phyloP scores from a whole-genome alignment of 257 asterid genomes.

The Anisodus tanguticus region DNA sequence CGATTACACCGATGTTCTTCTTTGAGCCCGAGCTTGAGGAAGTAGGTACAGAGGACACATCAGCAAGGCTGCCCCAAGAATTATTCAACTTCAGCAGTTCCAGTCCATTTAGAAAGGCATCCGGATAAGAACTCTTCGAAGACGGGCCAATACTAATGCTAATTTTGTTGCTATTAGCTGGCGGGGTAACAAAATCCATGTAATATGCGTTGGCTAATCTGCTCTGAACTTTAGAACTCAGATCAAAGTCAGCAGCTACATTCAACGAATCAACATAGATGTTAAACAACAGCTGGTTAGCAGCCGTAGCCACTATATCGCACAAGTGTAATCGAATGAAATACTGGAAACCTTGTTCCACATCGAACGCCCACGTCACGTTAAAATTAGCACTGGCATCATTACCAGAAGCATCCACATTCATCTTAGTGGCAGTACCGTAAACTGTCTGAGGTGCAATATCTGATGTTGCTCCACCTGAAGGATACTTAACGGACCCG shows the following conservation, averaged over 20 bases:
- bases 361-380: constrained; percentile 15
- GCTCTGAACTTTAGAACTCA: constrained; percentile 21
- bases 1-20: not conserved
- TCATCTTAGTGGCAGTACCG: constrained; percentile 59
- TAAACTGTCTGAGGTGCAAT: constrained; percentile 62
- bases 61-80: not conserved
- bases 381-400: constrained; percentile 24
- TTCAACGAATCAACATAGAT: constrained; percentile 17
- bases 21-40: constrained; percentile 2
- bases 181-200: constrained; percentile 25
- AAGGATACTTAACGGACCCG: constrained; percentile 51
- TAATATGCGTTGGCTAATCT: constrained; percentile 13
- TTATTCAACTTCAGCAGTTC: constrained; percentile 29
- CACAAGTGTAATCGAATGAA: constrained; percentile 29
- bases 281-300: constrained; percentile 22
- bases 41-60: not conserved
- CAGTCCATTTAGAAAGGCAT: constrained; percentile 26
- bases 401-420: constrained; percentile 43
- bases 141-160: constrained; percentile 24
- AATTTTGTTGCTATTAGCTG: constrained; percentile 1
- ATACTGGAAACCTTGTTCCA: constrained; percentile 28
- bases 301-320: not conserved
- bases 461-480: constrained; percentile 48
- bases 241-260: constrained; percentile 22
- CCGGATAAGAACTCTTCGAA: not conserved